These are phyloP conservation scores for Ceratobasidium theobromae DNA, from an alignment of 1,284 basidiomycete species.

Conservation along the genomic window DNA sequence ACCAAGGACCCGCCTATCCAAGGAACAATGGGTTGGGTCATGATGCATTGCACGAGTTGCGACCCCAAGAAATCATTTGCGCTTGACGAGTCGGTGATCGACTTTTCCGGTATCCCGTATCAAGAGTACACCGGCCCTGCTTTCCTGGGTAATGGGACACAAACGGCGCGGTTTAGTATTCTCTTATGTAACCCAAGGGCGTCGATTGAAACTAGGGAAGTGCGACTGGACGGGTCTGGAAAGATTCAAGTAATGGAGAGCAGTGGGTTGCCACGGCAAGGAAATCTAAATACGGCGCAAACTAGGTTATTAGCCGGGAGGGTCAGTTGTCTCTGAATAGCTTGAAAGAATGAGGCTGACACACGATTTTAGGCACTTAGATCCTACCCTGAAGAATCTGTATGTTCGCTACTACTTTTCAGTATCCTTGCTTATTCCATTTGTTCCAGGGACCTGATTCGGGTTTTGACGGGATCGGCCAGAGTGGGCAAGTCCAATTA, in stretches of 20 bases:
- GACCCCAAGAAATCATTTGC: background rate
- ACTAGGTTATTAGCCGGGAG: background rate
- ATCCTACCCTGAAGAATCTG: background rate
- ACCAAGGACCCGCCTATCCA: background rate
- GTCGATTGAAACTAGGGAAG: conserved; percentile 15
- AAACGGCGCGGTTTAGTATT: background rate
- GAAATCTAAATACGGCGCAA: conserved; percentile 1
- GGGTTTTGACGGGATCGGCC: background rate
- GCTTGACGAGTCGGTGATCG: background rate
- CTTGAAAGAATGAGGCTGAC: background rate
- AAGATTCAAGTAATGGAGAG: conserved; percentile 11
- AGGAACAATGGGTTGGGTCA: conserved; percentile 17
- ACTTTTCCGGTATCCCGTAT: conserved; percentile 5
- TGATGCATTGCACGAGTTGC: conserved; percentile 9
- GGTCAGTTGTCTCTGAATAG: background rate
- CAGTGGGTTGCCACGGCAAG: background rate
- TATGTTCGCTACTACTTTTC: background rate
- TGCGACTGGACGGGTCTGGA: conserved; percentile 16
- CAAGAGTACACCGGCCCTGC: background rate
- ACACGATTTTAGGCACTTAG: background rate
- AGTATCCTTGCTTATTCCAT: too few species aligned
- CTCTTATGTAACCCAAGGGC: conserved; percentile 16
- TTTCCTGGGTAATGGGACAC: background rate
- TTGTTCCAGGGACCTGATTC: background rate
- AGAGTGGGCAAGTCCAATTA: conserved; percentile 3